phyloP scores from a whole-genome alignment of 2,329 filamentous ascomycete species.

The Pestalotiopsis sp. region DNA sequence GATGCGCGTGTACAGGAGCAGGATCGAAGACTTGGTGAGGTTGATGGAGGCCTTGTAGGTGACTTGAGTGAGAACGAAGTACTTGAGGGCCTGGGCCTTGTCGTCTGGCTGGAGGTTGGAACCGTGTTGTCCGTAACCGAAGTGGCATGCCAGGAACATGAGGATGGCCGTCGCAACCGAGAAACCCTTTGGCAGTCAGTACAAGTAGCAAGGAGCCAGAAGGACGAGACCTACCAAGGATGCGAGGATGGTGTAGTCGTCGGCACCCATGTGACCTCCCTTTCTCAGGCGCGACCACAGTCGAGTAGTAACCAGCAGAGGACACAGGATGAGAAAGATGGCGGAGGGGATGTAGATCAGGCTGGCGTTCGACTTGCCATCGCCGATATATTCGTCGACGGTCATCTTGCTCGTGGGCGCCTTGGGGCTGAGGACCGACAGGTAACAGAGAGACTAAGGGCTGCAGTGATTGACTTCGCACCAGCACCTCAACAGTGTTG shows the following conservation, averaged over 20 bases:
- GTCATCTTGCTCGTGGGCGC: neutral
- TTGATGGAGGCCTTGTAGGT: conserved; percentile 37
- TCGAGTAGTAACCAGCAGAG: conserved; percentile 26
- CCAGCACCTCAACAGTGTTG: no score
- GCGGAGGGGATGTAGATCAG: conserved; percentile 27
- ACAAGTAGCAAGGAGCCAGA: neutral
- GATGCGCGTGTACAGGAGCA: conserved; percentile 35
- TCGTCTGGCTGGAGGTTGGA: conserved; percentile 20
- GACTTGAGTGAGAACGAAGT: conserved; percentile 34
- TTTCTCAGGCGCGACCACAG: conserved; percentile 30
- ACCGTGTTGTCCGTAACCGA: conserved; percentile 33
- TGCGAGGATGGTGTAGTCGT: conserved; percentile 32
- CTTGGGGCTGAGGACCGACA: no score
- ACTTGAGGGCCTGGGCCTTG: conserved; percentile 28
- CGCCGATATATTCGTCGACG: neutral
- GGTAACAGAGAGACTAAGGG: no score
- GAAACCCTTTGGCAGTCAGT: conserved; percentile 22
- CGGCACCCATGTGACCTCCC: conserved; percentile 25
- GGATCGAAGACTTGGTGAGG: conserved; percentile 34
- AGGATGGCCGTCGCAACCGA: conserved; percentile 26
- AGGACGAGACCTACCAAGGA: conserved; percentile 20
- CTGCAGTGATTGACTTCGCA: no score
- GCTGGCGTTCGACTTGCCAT: conserved; percentile 21
- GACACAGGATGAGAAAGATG: conserved; percentile 29
- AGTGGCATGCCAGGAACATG: conserved; percentile 28